Base-by-base conservation (phyloP, 169 alveolate genomes). In the Plasmodium knowlesi region DNA sequence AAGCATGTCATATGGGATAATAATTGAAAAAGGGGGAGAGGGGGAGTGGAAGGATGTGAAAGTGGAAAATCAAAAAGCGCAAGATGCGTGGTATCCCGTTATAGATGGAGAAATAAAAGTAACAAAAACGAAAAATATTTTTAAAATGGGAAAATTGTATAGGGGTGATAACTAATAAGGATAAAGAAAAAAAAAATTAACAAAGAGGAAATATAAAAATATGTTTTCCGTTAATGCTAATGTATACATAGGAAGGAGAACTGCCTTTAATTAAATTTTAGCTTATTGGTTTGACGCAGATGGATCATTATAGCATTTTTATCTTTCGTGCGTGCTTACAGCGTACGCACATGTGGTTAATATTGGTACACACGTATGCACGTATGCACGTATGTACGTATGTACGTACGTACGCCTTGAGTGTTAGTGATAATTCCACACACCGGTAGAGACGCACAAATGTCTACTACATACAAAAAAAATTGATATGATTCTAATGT, bases 71-170 rank as follows among this genome's bases (percentile, higher is more conserved):
- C 76, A 67, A 67, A 67, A 67, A 25, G 76, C 76, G 76, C 76
- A 12, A 10, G 76, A 67, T n/a, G 76, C 32, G 30, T 67, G 30
- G 22, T 67, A 28, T 67, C 76, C 76, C 41, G 57, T 41, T 41
- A 41, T 41, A 79, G 84, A 22, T 41, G 2, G 32, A 22, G 22
- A 9, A 37, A 37, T 79, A 12, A 37, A 79, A 9, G 61, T 4
- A 37, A 34, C 84, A 79, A 41, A 79, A 79, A 79, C 28, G 84
- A 30, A 79, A 79, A 41, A 50, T 22, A 79, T n/a, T 43, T 37
- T 50, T 16, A 37, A 41, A 37, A 14, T 28, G 32, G 25, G 54
- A 79, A 22, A 25, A 2, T 14, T 67, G 54, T 9, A 79, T 41
- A 79, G 43, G 84, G 46, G 54, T 9, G 39, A 41, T 79, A 37